Conservation (phyloP, 345 rosid genomes). For the Microthlaspi erraticum region DNA sequence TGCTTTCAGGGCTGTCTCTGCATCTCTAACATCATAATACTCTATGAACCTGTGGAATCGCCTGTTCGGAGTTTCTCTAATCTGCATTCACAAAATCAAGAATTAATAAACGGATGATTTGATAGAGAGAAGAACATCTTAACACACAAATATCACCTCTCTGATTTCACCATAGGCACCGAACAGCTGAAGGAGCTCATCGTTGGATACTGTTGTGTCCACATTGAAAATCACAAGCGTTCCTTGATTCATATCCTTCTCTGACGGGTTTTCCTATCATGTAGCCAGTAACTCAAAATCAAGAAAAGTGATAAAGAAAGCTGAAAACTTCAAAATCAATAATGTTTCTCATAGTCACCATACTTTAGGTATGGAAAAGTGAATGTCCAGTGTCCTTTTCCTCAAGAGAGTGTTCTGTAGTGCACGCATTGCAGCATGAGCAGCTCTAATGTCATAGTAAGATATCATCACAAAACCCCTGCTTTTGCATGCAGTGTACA, state of each 20-base stretch:
- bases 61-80: constrained; percentile 95
- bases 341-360: background rate
- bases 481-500: constrained; percentile 95
- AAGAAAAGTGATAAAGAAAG: background rate
- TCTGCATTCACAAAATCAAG: constrained; percentile 54
- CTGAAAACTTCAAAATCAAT: constrained; percentile 14
- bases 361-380: constrained; percentile 98
- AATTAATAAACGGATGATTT: background rate
- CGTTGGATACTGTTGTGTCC: constrained; percentile 86
- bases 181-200: constrained; percentile 79
- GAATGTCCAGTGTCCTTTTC: constrained; percentile 89
- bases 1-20: constrained; percentile 86
- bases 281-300: constrained; percentile 29
- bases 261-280: constrained; percentile 88
- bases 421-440: constrained; percentile 92
- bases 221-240: constrained; percentile 92
- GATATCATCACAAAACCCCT: constrained; percentile 98
- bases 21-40: constrained; percentile 92
- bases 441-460: constrained; percentile 89
- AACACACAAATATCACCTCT: constrained; percentile 57
- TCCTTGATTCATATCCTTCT: constrained; percentile 94
- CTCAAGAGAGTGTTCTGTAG: constrained; percentile 89
- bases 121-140: constrained; percentile 3
- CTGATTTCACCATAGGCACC: constrained; percentile 91
- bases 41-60: constrained; percentile 91